phyloP scores from a whole-genome alignment of 2,329 filamentous ascomycete species.

The Trichoderma sp. region DNA sequence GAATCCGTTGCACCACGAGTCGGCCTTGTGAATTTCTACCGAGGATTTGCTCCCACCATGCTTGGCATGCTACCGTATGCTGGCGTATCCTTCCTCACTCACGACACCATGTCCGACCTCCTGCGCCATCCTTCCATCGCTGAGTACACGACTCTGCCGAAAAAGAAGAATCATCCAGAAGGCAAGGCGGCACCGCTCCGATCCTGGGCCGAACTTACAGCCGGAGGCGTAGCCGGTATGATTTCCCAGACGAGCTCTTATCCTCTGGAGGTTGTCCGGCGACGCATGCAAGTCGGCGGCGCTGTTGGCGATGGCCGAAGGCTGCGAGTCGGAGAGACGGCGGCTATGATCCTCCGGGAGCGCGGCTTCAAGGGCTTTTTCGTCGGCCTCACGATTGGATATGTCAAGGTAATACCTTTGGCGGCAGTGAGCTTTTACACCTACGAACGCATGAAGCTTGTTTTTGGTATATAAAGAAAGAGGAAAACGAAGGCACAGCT shows the following conservation, averaged over 20 bases:
- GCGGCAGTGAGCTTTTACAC: conserved; percentile 67
- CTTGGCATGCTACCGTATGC: conserved; percentile 97
- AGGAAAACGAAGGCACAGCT: background rate
- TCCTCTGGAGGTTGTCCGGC: conserved; percentile 85
- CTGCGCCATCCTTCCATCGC: conserved; percentile 69
- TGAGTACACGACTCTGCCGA: conserved; percentile 71
- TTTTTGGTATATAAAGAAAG: conserved; percentile 59
- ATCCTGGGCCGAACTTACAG: conserved; percentile 81
- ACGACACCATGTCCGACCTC: conserved; percentile 84
- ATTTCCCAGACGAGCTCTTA: conserved; percentile 92
- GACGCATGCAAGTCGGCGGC: conserved; percentile 94
- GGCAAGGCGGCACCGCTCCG: conserved; percentile 70
- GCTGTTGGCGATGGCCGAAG: conserved; percentile 87
- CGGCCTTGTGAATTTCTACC: conserved; percentile 88
- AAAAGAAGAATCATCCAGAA: conserved; percentile 50
- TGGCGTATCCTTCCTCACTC: conserved; percentile 90
- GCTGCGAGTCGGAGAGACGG: conserved; percentile 76
- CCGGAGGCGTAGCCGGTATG: conserved; percentile 82
- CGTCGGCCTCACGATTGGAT: conserved; percentile 89
- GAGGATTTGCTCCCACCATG: conserved; percentile 86
- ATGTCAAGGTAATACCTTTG: conserved; percentile 92
- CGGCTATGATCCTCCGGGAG: conserved; percentile 70
- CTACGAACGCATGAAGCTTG: conserved; percentile 62
- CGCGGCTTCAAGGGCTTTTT: conserved; percentile 81
- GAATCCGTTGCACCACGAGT: conserved; percentile 54